Percentiles rank a stretch among this genome's conserved stretches.
These are phyloP conservation scores for Massospora cicadina DNA, from an alignment of 371 early-diverging fungal genomes.

Conservation along the genomic window DNA sequence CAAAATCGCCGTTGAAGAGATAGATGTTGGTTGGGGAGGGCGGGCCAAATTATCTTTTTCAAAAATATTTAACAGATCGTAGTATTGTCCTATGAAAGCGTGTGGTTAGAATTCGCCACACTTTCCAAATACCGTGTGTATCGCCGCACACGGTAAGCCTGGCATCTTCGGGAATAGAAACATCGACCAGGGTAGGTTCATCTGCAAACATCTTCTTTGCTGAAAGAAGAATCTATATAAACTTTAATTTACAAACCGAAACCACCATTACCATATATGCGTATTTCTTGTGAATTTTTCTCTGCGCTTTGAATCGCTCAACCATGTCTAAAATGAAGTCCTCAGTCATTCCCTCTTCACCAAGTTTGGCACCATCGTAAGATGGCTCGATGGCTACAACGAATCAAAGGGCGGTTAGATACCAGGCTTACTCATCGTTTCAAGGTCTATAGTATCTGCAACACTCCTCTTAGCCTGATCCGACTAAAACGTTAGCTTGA, in stretches of 20 bases:
- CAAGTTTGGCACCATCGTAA: constrained; percentile 39
- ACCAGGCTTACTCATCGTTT: constrained; percentile 24
- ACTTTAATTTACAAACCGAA: not conserved
- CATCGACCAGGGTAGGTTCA: constrained; percentile 64
- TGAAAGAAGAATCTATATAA: constrained; percentile 46
- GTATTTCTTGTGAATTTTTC: constrained; percentile 73
- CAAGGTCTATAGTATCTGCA: constrained; percentile 26
- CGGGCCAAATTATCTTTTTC: constrained; percentile 53
- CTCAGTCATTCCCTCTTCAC: constrained; percentile 42
- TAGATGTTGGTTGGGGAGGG: constrained; percentile 69
- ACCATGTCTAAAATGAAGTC: constrained; percentile 64
- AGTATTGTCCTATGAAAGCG: constrained; percentile 65
- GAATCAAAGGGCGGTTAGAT: constrained; percentile 14
- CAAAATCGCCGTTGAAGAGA: constrained; percentile 98
- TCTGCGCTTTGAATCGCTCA: constrained; percentile 65
- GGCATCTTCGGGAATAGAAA: constrained; percentile 49
- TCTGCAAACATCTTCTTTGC: constrained; percentile 47
- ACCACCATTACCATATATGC: constrained; percentile 44
- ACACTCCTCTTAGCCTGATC: constrained; percentile 24
- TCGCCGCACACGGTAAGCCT: constrained; percentile 94
- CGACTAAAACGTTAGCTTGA: constrained; percentile 16
- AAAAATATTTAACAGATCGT: constrained; percentile 90
- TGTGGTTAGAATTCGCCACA: not conserved
- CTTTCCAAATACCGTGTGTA: constrained; percentile 55
- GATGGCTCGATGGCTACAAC: constrained; percentile 40